These are phyloP conservation scores for Hypericum androsaemum DNA, from an alignment of 345 rosid genomes.

Conservation along the genomic window DNA sequence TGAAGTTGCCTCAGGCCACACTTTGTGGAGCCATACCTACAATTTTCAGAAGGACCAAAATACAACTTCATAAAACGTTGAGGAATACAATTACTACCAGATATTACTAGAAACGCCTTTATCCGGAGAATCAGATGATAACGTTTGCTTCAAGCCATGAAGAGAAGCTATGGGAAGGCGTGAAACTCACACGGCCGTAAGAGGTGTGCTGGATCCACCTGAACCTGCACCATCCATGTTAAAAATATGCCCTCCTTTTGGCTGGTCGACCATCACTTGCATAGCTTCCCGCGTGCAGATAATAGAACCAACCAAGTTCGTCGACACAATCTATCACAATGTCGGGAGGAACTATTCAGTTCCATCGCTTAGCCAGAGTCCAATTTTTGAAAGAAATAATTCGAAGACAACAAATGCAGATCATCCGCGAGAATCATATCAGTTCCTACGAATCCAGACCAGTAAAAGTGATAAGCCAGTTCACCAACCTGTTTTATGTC, in stretches of 20 bases:
- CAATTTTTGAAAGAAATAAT: too few relatives aligned
- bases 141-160: neutral
- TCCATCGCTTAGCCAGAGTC: neutral
- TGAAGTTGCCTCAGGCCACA: conserved; percentile 98
- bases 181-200: conserved; percentile 79
- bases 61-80: conserved; percentile 1
- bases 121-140: neutral
- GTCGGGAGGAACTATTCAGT: neutral
- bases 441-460: neutral
- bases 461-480: too few relatives aligned
- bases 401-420: neutral
- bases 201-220: conserved; percentile 95
- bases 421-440: neutral
- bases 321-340: conserved; percentile 76
- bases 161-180: neutral
- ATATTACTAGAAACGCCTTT: neutral
- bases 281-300: conserved; percentile 90
- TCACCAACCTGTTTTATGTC: conserved; percentile 66
- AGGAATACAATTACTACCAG: neutral
- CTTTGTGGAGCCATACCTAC: conserved; percentile 87
- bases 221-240: conserved; percentile 99
- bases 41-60: conserved; percentile 16
- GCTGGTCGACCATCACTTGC: conserved; percentile 59
- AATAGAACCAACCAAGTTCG: conserved; percentile 86
- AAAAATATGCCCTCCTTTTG: conserved; percentile 75